phyloP scores from a whole-genome alignment of 2,329 filamentous ascomycete species.

The Sporothrix luriei region DNA sequence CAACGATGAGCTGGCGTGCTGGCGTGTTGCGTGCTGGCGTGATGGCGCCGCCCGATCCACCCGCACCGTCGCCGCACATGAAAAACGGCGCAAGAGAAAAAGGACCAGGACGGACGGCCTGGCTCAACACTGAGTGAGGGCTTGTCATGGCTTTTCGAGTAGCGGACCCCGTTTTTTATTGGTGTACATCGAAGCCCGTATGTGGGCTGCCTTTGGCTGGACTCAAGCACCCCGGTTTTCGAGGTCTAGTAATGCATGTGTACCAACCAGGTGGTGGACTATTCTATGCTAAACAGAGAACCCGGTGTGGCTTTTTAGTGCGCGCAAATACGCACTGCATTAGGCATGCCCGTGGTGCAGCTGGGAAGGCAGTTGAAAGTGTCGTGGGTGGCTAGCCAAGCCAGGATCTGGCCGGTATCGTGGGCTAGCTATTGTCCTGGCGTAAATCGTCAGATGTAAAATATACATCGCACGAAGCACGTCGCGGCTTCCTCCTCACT shows the following conservation, averaged over 20 bases:
- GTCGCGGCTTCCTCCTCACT: not conserved
- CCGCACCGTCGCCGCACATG: conserved; percentile 2
- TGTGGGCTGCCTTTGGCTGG: not conserved
- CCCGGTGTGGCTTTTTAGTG: conserved; percentile 19
- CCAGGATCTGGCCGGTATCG: conserved; percentile 14
- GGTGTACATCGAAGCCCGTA: too few species aligned
- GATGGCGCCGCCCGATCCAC: not conserved
- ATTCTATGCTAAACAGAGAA: conserved; percentile 3
- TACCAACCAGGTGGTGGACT: not conserved
- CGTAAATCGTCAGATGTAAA: not conserved
- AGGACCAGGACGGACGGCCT: conserved; percentile 7
- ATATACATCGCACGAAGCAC: not conserved
- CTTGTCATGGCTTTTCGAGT: not conserved
- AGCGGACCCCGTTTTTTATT: conserved; percentile 11
- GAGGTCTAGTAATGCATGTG: too few species aligned
- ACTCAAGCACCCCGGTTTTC: conserved; percentile 20
- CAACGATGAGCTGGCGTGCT: not conserved
- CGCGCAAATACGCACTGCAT: conserved; percentile 30
- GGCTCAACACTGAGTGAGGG: not conserved
- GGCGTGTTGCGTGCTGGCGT: not conserved
- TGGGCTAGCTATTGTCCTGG: not conserved
- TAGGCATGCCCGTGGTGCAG: conserved; percentile 26
- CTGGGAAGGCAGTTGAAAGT: not conserved
- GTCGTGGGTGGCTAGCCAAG: conserved; percentile 8
- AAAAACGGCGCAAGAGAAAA: conserved; percentile 19